Evolutionary conservation across 345 rosid species (phyloP).

Genomic region (Eucalyptus regnans): DNA sequence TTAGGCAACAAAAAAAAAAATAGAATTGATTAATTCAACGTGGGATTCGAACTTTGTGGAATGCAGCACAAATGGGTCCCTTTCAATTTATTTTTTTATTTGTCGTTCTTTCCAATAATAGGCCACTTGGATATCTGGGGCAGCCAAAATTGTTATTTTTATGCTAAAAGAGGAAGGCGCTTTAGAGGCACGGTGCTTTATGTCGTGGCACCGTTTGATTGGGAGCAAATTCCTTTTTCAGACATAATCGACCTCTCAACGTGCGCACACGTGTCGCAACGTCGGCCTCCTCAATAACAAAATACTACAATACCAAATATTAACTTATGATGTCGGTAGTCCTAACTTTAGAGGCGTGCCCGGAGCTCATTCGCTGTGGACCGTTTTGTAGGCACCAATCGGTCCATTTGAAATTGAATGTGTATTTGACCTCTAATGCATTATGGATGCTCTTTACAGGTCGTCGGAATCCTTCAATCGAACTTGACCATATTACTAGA

Average conservation of each 20-base stretch:
- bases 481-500: not conserved
- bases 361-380: not conserved
- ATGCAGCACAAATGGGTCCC: not conserved
- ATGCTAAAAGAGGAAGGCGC: not conserved
- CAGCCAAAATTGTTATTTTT: not conserved
- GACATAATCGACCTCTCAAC: not conserved
- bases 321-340: not conserved
- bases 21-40: not conserved
- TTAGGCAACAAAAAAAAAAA: not conserved
- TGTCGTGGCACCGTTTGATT: not conserved
- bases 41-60: not conserved
- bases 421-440: not conserved
- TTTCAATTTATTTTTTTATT: not conserved
- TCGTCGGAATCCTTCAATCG: not conserved
- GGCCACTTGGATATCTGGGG: not conserved
- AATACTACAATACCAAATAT: not conserved
- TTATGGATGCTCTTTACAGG: not conserved
- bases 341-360: not conserved
- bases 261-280: not conserved
- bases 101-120: not conserved
- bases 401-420: not conserved
- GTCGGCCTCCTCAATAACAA: not conserved
- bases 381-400: not conserved
- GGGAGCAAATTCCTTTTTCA: not conserved
- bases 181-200: not conserved